These are phyloP conservation scores for Xylaria sp. DNA, from an alignment of 2,329 filamentous ascomycete genomes.

Conservation along the genomic window DNA sequence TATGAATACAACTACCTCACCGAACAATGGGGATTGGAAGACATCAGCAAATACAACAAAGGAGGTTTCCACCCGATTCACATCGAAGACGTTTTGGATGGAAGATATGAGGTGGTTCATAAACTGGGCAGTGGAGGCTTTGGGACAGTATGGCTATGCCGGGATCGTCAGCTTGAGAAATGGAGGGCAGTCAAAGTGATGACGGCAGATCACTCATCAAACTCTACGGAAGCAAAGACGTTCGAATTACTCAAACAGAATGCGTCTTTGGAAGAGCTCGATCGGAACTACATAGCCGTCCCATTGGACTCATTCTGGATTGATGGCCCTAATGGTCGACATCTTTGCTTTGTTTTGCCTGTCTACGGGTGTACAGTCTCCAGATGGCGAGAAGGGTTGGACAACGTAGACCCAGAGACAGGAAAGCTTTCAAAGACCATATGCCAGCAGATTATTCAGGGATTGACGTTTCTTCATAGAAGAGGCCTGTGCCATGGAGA, in stretches of 20 bases:
- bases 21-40: slow-evolving; percentile 3
- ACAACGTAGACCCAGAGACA: not conserved
- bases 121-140: slow-evolving; percentile 30
- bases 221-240: not conserved
- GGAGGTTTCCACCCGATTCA: slow-evolving; percentile 28
- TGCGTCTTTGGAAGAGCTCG: slow-evolving; percentile 1
- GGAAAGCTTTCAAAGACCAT: not conserved
- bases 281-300: slow-evolving; percentile 1
- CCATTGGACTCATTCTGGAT: slow-evolving; percentile 27
- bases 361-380: slow-evolving; percentile 4
- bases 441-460: not conserved
- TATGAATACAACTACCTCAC: slow-evolving; percentile 14
- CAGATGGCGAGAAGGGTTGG: not conserved
- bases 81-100: slow-evolving; percentile 21
- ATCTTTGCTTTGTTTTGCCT: slow-evolving; percentile 22
- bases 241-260: not conserved
- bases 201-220: slow-evolving; percentile 14
- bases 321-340: slow-evolving; percentile 27
- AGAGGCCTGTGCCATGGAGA: slow-evolving; percentile 27
- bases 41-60: slow-evolving; percentile 15
- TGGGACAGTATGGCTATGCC: slow-evolving; percentile 31
- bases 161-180: not conserved
- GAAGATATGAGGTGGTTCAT: slow-evolving; percentile 24
- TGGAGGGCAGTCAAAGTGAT: slow-evolving; percentile 32
- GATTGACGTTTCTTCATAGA: slow-evolving; percentile 5